A percentile compares a stretch with the other conserved stretches of the same genome.
These are phyloP conservation scores for Collybiopsis luxurians DNA, from an alignment of 768 basidiomycete genomes.

Conservation along the genomic window DNA sequence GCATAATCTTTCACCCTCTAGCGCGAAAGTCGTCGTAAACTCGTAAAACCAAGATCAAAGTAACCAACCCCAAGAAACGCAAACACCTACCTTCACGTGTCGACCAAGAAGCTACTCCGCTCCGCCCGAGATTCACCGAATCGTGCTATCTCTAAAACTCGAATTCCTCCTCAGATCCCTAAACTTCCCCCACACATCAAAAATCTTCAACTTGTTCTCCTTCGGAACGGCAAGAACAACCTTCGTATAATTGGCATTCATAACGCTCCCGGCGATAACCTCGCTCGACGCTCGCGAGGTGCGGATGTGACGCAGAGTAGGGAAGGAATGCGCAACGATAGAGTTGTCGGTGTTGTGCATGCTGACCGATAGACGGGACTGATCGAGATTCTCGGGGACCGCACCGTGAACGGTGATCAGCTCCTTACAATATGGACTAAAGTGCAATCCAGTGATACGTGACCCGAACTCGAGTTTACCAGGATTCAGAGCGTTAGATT, in stretches of 20 bases:
- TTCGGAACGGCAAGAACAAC: slow-evolving; percentile 59
- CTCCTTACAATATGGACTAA: slow-evolving; percentile 81
- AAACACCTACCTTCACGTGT: slow-evolving; percentile 16
- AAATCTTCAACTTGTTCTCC: slow-evolving; percentile 66
- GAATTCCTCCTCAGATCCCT: slow-evolving; percentile 27
- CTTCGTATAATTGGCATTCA: slow-evolving; percentile 49
- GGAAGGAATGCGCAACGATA: slow-evolving; percentile 56
- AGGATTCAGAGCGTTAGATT: slow-evolving; percentile 42
- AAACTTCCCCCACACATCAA: slow-evolving; percentile 52
- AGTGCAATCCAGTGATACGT: slow-evolving; percentile 68
- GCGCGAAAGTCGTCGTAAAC: no score
- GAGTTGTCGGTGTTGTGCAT: slow-evolving; percentile 26
- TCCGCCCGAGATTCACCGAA: no score
- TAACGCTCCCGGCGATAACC: slow-evolving; percentile 57
- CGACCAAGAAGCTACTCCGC: no score
- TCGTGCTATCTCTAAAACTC: slow-evolving; percentile 18
- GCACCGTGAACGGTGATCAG: slow-evolving; percentile 75
- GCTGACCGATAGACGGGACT: background rate
- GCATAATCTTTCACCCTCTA: no score
- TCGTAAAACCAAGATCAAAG: no score
- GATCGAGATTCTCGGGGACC: background rate
- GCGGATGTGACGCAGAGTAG: slow-evolving; percentile 52
- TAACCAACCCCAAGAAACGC: no score
- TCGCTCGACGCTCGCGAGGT: slow-evolving; percentile 36
- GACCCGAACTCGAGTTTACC: slow-evolving; percentile 48